These are phyloP conservation scores for Arctium minus DNA, from an alignment of 129 eudicot genomes.

Conservation along the genomic window DNA sequence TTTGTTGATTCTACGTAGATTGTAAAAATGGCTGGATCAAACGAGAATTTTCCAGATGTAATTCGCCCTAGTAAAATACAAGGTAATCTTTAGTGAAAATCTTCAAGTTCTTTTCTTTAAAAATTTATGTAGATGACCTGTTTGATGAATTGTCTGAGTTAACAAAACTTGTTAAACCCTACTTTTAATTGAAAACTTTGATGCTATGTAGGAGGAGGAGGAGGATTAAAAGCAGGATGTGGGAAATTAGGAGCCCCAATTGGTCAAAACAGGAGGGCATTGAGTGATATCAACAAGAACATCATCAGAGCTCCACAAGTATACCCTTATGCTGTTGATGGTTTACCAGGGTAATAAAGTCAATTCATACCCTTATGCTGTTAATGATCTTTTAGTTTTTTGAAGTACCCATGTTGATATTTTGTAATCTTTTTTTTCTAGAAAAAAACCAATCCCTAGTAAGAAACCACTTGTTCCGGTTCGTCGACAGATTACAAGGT, in stretches of 20 bases:
- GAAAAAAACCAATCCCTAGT: conserved; percentile 36
- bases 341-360: conserved; percentile 43
- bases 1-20: conserved; percentile 28
- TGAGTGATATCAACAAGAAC: conserved; percentile 61
- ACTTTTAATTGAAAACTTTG: background rate
- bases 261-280: conserved; percentile 60
- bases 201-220: conserved; percentile 17
- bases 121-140: background rate
- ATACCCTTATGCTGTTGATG: conserved; percentile 39
- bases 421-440: conserved; percentile 11
- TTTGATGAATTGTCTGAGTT: conserved; percentile 19
- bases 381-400: background rate
- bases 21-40: conserved; percentile 55
- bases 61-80: conserved; percentile 44
- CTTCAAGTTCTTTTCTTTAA: background rate
- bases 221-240: conserved; percentile 38
- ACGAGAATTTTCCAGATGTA: conserved; percentile 47
- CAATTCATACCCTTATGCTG: background rate
- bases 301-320: conserved; percentile 46
- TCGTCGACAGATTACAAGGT: conserved; percentile 86
- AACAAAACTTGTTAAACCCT: background rate
- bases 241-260: conserved; percentile 33
- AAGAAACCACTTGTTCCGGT: conserved; percentile 62
- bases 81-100: conserved; percentile 38
- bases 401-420: background rate